Conservation (phyloP, 1,284 basidiomycete genomes). For the Papiliotrema fonsecae region DNA sequence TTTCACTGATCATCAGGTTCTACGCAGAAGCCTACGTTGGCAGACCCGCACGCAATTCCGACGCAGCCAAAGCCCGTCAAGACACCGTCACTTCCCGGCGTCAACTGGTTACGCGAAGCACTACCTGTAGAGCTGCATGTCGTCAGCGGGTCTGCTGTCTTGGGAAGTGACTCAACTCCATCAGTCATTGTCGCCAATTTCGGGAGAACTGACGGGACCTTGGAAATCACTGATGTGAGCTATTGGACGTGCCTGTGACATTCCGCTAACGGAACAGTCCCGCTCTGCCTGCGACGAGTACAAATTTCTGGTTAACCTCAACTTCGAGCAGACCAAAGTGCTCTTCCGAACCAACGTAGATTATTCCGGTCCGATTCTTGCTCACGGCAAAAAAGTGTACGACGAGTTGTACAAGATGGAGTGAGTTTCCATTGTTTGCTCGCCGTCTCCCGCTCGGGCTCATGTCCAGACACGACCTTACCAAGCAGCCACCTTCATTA, state of each 20-base stretch:
- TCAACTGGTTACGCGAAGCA: slow-evolving; percentile 58
- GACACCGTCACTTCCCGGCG: slow-evolving; percentile 11
- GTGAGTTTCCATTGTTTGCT: slow-evolving; percentile 48
- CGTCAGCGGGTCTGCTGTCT: slow-evolving; percentile 67
- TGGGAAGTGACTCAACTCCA: slow-evolving; percentile 78
- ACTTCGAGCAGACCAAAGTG: slow-evolving; percentile 61
- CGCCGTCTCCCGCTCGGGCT: background rate
- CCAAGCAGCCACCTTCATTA: slow-evolving; percentile 31
- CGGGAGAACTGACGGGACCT: slow-evolving; percentile 64
- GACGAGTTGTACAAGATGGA: slow-evolving; percentile 55
- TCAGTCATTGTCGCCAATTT: slow-evolving; percentile 75
- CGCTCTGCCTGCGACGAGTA: slow-evolving; percentile 72
- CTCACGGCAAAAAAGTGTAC: slow-evolving; percentile 61
- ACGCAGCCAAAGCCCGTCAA: slow-evolving; percentile 4
- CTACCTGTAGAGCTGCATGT: slow-evolving; percentile 73
- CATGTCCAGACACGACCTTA: slow-evolving; percentile 20
- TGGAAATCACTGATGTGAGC: slow-evolving; percentile 67
- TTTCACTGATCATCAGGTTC: background rate
- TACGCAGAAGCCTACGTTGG: background rate
- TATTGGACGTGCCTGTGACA: background rate
- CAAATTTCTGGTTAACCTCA: slow-evolving; percentile 69
- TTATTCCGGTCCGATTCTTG: slow-evolving; percentile 62
- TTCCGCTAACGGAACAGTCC: no score
- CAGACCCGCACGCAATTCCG: slow-evolving; percentile 59
- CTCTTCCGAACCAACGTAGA: slow-evolving; percentile 71